Evolutionary conservation across 2,329 filamentous ascomycete species (phyloP), one percentile per base, ranked within the genome.

Genomic region (Colletotrichum sp.): DNA sequence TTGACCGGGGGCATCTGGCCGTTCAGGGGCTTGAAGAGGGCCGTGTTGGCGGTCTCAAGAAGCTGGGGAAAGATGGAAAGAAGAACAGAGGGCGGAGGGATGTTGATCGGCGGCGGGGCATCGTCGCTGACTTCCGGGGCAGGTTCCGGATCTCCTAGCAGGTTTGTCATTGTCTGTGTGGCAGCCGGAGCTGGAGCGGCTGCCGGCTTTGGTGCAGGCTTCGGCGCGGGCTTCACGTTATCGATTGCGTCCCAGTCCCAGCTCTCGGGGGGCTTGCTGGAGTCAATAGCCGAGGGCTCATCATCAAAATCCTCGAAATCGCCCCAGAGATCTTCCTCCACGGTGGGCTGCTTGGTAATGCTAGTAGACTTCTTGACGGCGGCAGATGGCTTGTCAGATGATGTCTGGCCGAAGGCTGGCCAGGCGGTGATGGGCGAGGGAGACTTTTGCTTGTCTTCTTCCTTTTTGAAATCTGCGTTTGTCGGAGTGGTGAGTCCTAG

Each of bases 71-170:
- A 95, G 9, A 95, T 83, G 11, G 94, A 92, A 27, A 98, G 88
- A 16, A 98, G 87, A 24, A 98, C 89, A 1, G 94, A 94, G 2
- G 96, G 96, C 6, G 96, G 96, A 12, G 96, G 96, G 9, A 98
- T 92, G 79, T 98, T 98, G 21, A 92, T 95, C 7, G 95, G 95
- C 8, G 95, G 93, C 29, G 87, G 84, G 7, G 82, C 81, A 51
- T 82, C 80, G 70, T 86, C 81, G n/a, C 75, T 76, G 43, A 70
- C 36, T 16, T 72, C 55, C 18, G 57, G 21, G 3, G 47, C 9
- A 18, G 33, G 33, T 31, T 33, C 47, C 31, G 63, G 43, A 29
- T 66, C 34, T 21, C 27, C 29, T 36, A 16, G 34, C 11, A 69
- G 24, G 21, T 63, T 66, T 29, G 63, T 33, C n/a, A 24, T 38